Base-by-base conservation (phyloP, 179 eudicot species). In the Amaranthus tricolor region DNA sequence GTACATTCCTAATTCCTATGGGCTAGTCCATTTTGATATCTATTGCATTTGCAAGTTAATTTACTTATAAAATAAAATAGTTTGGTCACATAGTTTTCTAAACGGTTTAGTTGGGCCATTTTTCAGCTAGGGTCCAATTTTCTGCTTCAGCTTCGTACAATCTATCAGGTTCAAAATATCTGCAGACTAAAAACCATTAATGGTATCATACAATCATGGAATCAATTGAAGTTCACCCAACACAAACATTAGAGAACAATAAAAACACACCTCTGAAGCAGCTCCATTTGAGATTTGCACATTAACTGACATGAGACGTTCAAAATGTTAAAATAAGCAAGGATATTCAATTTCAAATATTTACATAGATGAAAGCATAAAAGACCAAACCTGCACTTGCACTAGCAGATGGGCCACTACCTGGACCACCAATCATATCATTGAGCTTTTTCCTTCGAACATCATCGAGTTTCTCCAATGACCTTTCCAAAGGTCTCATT, bases 401-500 rank as follows among this genome's bases (percentile, higher is more conserved):
- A 81, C 76, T 86, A 62, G 63, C 59, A 50, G 89, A 66, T 52
- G 83, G 77, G 54, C 85, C 93, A 80, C 83, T 85, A 53, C 77
- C 90, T 68, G 96, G 78, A 81, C 82, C 79, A 70, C 90, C 98
- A 86, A 94, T 96, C 98, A 96, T 94, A 77, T 96, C 99, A 65
- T 97, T 89, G 44, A 96, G 95, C 83, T 96, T 96, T 81, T 96
- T 96, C 60, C 75, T 86, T 72, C 99, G 84, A 77, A 96, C 97
- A 79, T 96, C 99, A 81, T 96, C 99, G 31, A 96, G 94, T 78
- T 94, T 96, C 85, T 96, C 99, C 73, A 96, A 79, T 15, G 99
- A 91, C 83, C 88, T 90, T 74, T 94, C 99, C 81, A 96, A 78
- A 70, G 99, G 99, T 78, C 99, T 87, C 99, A 96, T 96, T 71